Conservation (phyloP, 129 eudicot species). For the Ambrosia trifida region DNA sequence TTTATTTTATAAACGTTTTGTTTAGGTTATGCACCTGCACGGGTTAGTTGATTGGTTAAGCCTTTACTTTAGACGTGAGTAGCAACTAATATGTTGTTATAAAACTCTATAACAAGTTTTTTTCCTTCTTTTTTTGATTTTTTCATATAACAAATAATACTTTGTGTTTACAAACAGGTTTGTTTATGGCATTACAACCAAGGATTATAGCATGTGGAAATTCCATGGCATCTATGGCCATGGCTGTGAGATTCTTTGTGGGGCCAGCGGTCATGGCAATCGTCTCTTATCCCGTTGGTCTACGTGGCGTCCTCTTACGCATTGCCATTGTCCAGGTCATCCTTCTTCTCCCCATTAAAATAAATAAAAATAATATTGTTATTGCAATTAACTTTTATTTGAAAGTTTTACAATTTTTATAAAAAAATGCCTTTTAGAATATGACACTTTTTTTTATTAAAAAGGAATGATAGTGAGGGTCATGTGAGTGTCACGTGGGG, state of each 20-base stretch:
- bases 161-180: constrained; percentile 41
- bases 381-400: neutral
- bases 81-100: no score
- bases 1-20: no score
- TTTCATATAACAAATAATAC: neutral
- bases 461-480: constrained; percentile 33
- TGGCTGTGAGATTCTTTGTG: constrained; percentile 89
- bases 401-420: neutral
- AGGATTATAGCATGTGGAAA: constrained; percentile 95
- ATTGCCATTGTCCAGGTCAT: constrained; percentile 90
- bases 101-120: no score
- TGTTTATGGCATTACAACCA: constrained; percentile 97
- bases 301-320: constrained; percentile 77
- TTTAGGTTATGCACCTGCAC: no score
- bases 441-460: neutral
- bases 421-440: neutral
- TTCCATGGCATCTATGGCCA: constrained; percentile 74
- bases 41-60: no score
- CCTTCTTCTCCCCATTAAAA: neutral
- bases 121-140: no score
- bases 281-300: constrained; percentile 77
- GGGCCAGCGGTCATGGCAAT: constrained; percentile 98
- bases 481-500: constrained; percentile 45
- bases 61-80: no score
- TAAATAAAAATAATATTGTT: neutral